Evolutionary conservation across 1,284 basidiomycete genomes (phyloP).

Genomic region (Cerrena zonata): DNA sequence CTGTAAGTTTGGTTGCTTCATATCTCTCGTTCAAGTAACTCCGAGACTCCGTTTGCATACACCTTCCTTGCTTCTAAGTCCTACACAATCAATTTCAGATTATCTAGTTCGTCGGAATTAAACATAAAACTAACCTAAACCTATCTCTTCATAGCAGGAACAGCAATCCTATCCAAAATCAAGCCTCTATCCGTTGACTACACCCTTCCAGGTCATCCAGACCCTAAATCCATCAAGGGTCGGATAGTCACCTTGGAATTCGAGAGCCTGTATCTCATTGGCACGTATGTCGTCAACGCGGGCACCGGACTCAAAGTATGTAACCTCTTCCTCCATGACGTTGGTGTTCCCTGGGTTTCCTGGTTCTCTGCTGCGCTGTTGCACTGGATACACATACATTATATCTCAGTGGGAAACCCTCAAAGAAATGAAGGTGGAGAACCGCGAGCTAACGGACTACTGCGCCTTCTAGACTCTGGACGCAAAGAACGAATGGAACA

Average conservation of each 20-base stretch:
- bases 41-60: too few species aligned
- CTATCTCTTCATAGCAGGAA: constrained; percentile 55
- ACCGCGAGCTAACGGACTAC: too few species aligned
- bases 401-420: too few species aligned
- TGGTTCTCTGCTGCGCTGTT: background rate
- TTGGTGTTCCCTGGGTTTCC: background rate
- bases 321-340: background rate
- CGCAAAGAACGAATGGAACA: constrained; percentile 72
- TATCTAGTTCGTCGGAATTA: background rate
- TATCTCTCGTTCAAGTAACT: background rate
- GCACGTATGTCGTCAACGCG: constrained; percentile 86
- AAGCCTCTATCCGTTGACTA: constrained; percentile 65
- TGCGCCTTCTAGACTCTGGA: constrained; percentile 51
- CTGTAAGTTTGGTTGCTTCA: constrained; percentile 36
- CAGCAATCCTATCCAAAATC: constrained; percentile 74
- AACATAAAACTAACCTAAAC: too few species aligned
- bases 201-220: constrained; percentile 68
- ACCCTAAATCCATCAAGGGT: constrained; percentile 59
- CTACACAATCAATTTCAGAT: constrained; percentile 1
- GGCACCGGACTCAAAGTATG: constrained; percentile 71
- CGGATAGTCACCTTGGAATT: constrained; percentile 81
- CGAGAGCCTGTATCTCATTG: constrained; percentile 63
- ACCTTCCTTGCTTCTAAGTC: background rate
- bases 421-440: too few species aligned
- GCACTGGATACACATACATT: background rate